Conservation (phyloP, 208 protist genomes). For the Leishmania braziliensis region DNA sequence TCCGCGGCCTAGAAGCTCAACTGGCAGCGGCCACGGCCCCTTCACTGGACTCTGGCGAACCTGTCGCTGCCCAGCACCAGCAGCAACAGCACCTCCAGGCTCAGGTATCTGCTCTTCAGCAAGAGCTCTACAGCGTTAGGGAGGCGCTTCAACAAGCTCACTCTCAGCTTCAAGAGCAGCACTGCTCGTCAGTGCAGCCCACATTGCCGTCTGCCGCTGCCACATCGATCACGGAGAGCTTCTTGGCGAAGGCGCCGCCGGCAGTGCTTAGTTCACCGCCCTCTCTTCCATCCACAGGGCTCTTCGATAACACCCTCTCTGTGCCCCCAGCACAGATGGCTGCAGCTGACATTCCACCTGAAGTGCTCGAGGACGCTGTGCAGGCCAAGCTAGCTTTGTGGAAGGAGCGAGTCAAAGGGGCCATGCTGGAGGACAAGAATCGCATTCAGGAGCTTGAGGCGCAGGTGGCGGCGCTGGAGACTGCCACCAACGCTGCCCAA, state of each 20-base stretch:
- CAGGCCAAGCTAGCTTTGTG: constrained; percentile 36
- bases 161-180: constrained; percentile 1
- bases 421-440: constrained; percentile 33
- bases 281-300: neutral
- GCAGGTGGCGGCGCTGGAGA: constrained; percentile 14
- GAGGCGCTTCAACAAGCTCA: neutral
- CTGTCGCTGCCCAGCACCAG: neutral
- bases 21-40: neutral
- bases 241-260: neutral
- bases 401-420: constrained; percentile 37
- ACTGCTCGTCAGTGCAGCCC: neutral
- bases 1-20: constrained; percentile 23
- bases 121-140: neutral
- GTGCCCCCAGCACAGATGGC: neutral
- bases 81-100: neutral
- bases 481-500: neutral
- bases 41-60: neutral
- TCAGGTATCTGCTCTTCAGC: neutral
- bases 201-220: neutral
- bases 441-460: constrained; percentile 34
- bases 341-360: constrained; percentile 11
- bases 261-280: neutral
- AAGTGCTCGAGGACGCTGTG: constrained; percentile 29
- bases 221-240: neutral
- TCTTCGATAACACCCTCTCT: neutral